Evolutionary conservation across 441 rosid genomes (phyloP), one percentile per base, ranked within the genome.

Genomic region (Brassica balearica): DNA sequence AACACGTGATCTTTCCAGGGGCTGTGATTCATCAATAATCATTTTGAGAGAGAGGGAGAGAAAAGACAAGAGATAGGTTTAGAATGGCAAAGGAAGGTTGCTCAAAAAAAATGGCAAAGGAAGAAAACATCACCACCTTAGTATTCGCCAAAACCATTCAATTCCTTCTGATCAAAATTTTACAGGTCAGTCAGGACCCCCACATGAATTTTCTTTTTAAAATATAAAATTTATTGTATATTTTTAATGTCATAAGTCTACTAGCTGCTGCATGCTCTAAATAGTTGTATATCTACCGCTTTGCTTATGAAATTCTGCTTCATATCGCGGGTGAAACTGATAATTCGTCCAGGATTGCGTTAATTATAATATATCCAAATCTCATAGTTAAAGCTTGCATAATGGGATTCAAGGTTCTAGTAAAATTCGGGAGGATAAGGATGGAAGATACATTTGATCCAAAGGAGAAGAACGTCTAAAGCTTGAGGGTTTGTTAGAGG

Each of bases 81-180:
- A 78, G 81, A 67, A 59, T 14, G 77, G 77, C 53, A 78, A 78
- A 29, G 6, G 34, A 29, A 29, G 27, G 27, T 25, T 25, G 27
- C 27, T 25, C 27, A 25, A 25, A 25, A 25, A 25, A 32, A 66
- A 59, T 14, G 77, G 81, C 61, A 72, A 72, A 78, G 73, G 32
- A 78, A 78, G 74, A 61, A 68, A 60, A 61, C 46, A 73, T 32
- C 77, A 74, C 82, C 82, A 73, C 82, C 82, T 68, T 68, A 72
- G 74, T 68, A 73, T 78, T 72, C 10, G 82, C 77, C 77, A 73
- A 78, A 78, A 53, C 32, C 68, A 73, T 60, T 78, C 65, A 78
- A 60, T 73, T 68, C 56, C 59, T 68, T 36, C 32, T 60, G 41
- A 67, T 78, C 74, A 41, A 73, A 38, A 7, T 32, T 73, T 66